Evolutionary conservation across 768 basidiomycete species (phyloP).

Genomic region (Fibroporia radiculosa): DNA sequence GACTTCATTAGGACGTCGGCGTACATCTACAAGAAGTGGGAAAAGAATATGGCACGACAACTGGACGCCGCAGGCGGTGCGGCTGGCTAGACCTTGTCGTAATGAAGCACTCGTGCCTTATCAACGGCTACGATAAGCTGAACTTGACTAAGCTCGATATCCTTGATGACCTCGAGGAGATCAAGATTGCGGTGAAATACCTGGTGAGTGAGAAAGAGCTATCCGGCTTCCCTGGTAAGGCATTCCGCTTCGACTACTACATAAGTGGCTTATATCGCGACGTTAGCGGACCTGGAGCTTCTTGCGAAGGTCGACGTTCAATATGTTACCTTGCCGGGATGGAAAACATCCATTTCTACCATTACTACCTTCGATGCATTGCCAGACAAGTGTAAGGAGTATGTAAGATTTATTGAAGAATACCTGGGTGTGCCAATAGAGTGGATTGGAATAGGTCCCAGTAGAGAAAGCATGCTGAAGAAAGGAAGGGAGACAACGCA

Average conservation of each 20-base stretch:
- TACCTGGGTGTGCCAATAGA: constrained; percentile 66
- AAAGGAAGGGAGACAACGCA: constrained; percentile 13
- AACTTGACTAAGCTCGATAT: constrained; percentile 98
- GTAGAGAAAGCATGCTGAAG: constrained; percentile 66
- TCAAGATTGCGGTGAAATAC: constrained; percentile 86
- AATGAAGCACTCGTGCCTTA: constrained; percentile 81
- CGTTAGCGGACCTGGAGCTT: constrained; percentile 73
- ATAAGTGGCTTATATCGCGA: not conserved
- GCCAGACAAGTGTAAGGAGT: constrained; percentile 79
- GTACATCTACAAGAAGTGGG: constrained; percentile 91
- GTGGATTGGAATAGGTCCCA: constrained; percentile 94
- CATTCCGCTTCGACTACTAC: not conserved
- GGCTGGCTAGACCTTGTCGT: constrained; percentile 98
- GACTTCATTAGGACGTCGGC: constrained; percentile 55
- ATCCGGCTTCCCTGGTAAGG: constrained; percentile 79
- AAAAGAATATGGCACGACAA: constrained; percentile 85
- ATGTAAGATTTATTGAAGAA: constrained; percentile 81
- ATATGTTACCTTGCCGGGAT: constrained; percentile 87
- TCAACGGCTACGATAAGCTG: constrained; percentile 92
- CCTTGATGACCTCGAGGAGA: constrained; percentile 74
- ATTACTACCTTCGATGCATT: constrained; percentile 61
- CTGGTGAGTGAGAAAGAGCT: constrained; percentile 69
- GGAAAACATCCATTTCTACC: constrained; percentile 71
- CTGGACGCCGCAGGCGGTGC: constrained; percentile 86
- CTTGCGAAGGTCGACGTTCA: constrained; percentile 75